Evolutionary conservation across 805 yeast genomes (phyloP).

Genomic region (Zygoascus tannicola): DNA sequence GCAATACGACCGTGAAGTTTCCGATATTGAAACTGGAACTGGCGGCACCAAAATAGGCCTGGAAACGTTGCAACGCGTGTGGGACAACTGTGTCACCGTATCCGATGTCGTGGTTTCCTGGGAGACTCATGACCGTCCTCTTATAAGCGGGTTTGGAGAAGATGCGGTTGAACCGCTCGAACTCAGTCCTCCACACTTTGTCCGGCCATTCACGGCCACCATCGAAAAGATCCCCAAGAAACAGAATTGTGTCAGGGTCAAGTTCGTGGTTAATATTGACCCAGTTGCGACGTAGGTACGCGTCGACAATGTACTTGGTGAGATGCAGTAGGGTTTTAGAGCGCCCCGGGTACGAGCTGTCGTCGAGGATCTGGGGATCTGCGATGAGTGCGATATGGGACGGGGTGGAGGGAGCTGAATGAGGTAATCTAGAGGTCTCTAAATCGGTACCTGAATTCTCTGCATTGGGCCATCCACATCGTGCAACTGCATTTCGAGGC

Average conservation of each 20-base stretch:
- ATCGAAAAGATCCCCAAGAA: conserved; percentile 87
- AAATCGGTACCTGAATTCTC: not conserved
- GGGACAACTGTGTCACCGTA: conserved; percentile 65
- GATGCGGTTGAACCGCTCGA: conserved; percentile 52
- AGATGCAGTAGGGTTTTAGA: conserved; percentile 41
- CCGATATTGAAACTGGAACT: conserved; percentile 44
- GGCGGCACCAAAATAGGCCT: conserved; percentile 64
- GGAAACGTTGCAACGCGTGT: conserved; percentile 52
- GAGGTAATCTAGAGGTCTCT: not conserved
- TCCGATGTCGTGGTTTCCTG: conserved; percentile 97
- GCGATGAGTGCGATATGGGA: conserved; percentile 54
- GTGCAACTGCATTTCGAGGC: conserved; percentile 36
- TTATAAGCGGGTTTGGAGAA: conserved; percentile 50
- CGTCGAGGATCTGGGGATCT: conserved; percentile 92
- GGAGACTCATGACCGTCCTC: conserved; percentile 40
- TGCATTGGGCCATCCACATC: conserved; percentile 59
- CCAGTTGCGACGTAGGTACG: conserved; percentile 72
- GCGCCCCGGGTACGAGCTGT: conserved; percentile 72
- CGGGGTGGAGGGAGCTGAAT: too few species aligned
- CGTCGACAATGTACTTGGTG: conserved; percentile 60
- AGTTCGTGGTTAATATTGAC: conserved; percentile 45
- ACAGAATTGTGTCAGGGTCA: conserved; percentile 67
- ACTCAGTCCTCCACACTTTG: conserved; percentile 61
- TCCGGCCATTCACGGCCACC: conserved; percentile 87
- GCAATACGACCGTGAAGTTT: conserved; percentile 63